Conservation (phyloP, 805 yeast genomes). For the Maudiozyma serrabonitensis region DNA sequence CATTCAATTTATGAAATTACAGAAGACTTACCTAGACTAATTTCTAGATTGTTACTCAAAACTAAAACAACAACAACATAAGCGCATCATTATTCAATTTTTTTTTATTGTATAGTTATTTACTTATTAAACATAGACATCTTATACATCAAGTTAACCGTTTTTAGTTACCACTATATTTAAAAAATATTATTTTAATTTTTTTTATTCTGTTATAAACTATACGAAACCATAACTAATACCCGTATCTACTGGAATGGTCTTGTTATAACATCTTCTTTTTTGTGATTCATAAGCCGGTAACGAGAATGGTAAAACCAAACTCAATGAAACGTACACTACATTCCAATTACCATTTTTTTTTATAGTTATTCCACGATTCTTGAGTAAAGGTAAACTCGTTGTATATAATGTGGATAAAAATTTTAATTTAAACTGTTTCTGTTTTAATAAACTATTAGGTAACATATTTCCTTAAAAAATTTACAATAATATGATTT, state of each 20-base stretch:
- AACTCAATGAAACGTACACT: constrained; percentile 18
- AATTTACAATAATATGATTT: too few species aligned
- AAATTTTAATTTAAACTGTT: neutral
- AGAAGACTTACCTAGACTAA: too few species aligned
- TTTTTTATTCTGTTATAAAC: neutral
- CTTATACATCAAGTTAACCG: too few species aligned
- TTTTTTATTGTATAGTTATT: too few species aligned
- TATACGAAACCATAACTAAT: neutral
- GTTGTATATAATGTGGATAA: neutral
- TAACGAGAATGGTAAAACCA: constrained; percentile 22
- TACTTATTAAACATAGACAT: too few species aligned
- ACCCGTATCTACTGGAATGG: neutral
- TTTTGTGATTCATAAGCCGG: constrained; percentile 21
- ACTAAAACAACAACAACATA: too few species aligned
- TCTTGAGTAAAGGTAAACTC: neutral
- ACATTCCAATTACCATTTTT: neutral
- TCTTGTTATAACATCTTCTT: neutral
- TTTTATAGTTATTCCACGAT: neutral
- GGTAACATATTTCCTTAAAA: neutral
- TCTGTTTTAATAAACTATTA: neutral
- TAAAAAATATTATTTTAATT: too few species aligned
- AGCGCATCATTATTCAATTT: too few species aligned
- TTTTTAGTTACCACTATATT: too few species aligned
- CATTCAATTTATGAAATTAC: too few species aligned
- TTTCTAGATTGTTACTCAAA: too few species aligned